Conservation (phyloP, 345 rosid genomes). For the Psidium friedrichsthalianum region DNA sequence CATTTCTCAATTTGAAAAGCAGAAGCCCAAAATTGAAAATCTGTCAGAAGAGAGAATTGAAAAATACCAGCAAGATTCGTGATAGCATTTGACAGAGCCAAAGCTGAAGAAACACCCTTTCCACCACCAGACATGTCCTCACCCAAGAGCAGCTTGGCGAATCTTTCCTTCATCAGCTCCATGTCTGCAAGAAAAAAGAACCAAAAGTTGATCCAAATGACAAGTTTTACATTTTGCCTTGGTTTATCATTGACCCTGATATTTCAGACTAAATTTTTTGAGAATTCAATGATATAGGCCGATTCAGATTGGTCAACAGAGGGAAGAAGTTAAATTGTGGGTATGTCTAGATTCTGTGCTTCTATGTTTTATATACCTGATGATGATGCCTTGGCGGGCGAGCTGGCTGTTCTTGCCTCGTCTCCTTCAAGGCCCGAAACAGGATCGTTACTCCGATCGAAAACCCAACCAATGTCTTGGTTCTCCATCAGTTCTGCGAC, state of each 20-base stretch:
- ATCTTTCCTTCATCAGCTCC: conserved; percentile 61
- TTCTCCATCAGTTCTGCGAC: background rate
- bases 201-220: background rate
- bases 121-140: conserved; percentile 87
- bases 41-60: background rate
- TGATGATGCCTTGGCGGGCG: background rate
- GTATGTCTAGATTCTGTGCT: background rate
- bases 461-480: background rate
- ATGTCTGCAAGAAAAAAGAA: conserved; percentile 17
- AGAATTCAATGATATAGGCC: background rate
- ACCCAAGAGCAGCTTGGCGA: conserved; percentile 55
- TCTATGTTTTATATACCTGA: background rate
- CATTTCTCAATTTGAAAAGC: background rate
- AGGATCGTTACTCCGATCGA: background rate
- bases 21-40: background rate
- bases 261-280: background rate
- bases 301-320: background rate
- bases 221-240: background rate
- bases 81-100: conserved; percentile 65
- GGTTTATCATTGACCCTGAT: background rate
- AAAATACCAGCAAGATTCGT: conserved; percentile 61
- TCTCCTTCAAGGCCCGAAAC: background rate
- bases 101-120: conserved; percentile 62
- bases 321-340: background rate
- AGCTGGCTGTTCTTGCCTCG: background rate